Evolutionary conservation across 495 filamentous ascomycete species (phyloP).

Genomic region (Trichoderma gamsii): DNA sequence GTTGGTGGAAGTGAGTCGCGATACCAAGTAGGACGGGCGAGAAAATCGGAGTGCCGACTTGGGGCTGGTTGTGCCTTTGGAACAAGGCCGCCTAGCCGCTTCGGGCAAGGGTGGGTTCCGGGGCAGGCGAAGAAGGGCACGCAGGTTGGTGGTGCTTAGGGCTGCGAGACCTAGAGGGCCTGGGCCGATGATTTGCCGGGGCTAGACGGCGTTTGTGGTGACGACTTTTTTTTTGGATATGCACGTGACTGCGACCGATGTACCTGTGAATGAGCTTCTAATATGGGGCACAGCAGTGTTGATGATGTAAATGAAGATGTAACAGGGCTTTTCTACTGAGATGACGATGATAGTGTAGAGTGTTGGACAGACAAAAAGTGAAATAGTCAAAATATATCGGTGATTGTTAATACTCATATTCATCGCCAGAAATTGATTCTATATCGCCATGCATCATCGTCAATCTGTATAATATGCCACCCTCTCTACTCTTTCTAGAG

Average conservation of each 20-base stretch:
- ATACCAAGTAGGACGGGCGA: slow-evolving; percentile 17
- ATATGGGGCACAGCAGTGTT: too few species aligned
- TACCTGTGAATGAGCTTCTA: too few species aligned
- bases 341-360: too few species aligned
- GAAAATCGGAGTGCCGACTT: slow-evolving; percentile 15
- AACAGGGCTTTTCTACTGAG: too few species aligned
- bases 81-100: slow-evolving; percentile 6
- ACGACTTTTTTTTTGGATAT: neutral
- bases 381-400: neutral
- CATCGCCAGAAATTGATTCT: neutral
- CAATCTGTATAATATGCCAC: neutral
- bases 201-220: neutral
- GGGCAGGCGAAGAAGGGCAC: slow-evolving; percentile 29
- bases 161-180: slow-evolving; percentile 42
- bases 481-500: neutral
- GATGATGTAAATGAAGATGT: too few species aligned
- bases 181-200: slow-evolving; percentile 11
- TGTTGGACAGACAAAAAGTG: neutral
- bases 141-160: slow-evolving; percentile 35
- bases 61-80: slow-evolving; percentile 22
- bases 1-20: slow-evolving; percentile 28
- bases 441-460: slow-evolving; percentile 1
- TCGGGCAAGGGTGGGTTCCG: slow-evolving; percentile 28
- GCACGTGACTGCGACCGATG: neutral
- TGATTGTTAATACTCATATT: neutral